Evolutionary conservation across 192 early-diverging fungal genomes (phyloP).

Genomic region (Coemansia sp.): DNA sequence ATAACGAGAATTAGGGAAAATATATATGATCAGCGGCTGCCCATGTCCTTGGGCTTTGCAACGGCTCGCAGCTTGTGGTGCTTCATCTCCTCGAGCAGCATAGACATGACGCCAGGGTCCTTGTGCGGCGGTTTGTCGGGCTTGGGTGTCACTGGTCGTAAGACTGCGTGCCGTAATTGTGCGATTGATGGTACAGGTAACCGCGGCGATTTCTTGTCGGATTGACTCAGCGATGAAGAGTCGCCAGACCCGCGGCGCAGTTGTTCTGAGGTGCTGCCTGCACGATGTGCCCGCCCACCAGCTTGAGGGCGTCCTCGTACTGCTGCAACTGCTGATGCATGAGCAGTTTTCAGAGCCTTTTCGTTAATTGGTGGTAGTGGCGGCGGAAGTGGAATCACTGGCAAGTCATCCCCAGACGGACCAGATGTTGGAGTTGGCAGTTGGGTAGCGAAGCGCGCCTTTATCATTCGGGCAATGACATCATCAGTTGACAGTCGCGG

Average conservation of each 20-base stretch:
- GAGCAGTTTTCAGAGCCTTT: background rate
- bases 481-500: slow-evolving; percentile 29
- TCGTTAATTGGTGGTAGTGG: slow-evolving; percentile 15
- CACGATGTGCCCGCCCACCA: background rate
- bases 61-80: slow-evolving; percentile 39
- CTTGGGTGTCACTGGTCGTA: background rate
- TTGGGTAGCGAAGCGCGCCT: slow-evolving; percentile 12
- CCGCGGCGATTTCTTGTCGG: background rate
- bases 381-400: slow-evolving; percentile 8
- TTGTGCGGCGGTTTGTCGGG: slow-evolving; percentile 30
- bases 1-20: background rate
- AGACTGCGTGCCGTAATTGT: slow-evolving; percentile 15
- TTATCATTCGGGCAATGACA: slow-evolving; percentile 28
- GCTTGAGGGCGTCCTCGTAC: background rate
- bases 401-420: slow-evolving; percentile 6
- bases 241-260: background rate
- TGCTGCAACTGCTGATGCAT: background rate
- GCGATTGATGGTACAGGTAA: background rate
- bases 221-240: slow-evolving; percentile 7
- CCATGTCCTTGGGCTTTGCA: slow-evolving; percentile 48
- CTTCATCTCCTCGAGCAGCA: slow-evolving; percentile 49
- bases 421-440: slow-evolving; percentile 17
- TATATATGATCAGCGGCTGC: background rate
- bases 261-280: background rate
- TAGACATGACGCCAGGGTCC: slow-evolving; percentile 47